Conservation (phyloP, 129 eudicot species). For the Lactuca sativa region DNA sequence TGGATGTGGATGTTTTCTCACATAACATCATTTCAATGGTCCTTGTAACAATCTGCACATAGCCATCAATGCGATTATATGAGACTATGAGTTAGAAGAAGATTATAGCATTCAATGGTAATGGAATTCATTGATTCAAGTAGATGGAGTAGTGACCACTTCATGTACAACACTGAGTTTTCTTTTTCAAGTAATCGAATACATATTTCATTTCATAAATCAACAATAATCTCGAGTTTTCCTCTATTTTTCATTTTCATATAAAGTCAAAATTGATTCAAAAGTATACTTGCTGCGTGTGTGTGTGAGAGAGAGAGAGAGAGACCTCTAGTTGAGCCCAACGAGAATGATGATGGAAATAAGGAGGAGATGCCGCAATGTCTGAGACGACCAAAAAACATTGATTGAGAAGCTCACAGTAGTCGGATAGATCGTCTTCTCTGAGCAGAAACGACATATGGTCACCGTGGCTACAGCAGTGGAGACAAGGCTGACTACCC, state of each 20-base stretch:
- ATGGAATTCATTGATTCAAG: neutral
- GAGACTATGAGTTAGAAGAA: constrained; percentile 10
- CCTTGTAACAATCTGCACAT: constrained; percentile 59
- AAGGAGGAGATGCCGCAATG: constrained; percentile 49
- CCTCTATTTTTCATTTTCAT: neutral
- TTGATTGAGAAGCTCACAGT: constrained; percentile 43
- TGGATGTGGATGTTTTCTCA: constrained; percentile 31
- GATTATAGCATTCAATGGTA: neutral
- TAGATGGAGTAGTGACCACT: neutral
- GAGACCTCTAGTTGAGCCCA: constrained; percentile 60
- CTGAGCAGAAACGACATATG: constrained; percentile 50
- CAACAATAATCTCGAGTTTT: neutral
- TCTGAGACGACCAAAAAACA: constrained; percentile 57
- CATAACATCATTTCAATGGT: constrained; percentile 42
- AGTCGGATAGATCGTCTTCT: constrained; percentile 52
- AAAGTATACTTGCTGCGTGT: neutral
- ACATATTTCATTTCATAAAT: neutral
- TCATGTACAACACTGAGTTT: too few species aligned
- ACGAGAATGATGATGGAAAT: constrained; percentile 40
- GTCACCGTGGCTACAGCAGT: constrained; percentile 39
- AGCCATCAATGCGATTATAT: neutral
- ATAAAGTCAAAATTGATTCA: neutral
- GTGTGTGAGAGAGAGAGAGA: constrained; percentile 15
- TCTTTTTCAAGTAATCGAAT: neutral
- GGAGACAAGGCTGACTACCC: constrained; percentile 49